Evolutionary conservation across 106 monocot genomes (phyloP).

Genomic region (Platanthera guangdongensis): DNA sequence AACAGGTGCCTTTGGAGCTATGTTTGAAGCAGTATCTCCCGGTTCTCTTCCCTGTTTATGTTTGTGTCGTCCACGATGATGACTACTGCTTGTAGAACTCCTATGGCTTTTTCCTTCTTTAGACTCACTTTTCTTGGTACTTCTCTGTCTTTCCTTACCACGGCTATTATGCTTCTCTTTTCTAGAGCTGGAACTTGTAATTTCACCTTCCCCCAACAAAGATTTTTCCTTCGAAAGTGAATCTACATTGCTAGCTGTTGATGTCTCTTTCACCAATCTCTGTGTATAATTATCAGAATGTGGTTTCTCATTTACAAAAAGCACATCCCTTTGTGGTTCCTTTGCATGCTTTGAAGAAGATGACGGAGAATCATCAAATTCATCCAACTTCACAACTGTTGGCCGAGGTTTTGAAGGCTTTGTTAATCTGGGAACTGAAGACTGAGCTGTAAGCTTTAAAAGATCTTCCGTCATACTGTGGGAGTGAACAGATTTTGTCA

Average conservation of each 20-base stretch:
- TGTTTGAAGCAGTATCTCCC: constrained; percentile 21
- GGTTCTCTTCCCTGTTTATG: constrained; percentile 46
- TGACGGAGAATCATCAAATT: constrained; percentile 22
- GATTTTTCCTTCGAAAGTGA: constrained; percentile 23
- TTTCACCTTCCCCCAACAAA: constrained; percentile 11
- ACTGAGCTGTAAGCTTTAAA: constrained; percentile 35
- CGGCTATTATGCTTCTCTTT: constrained; percentile 30
- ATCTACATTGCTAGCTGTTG: constrained; percentile 7
- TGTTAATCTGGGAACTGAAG: constrained; percentile 26
- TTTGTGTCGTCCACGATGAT: constrained; percentile 39
- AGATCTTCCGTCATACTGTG: constrained; percentile 27
- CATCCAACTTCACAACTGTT: constrained; percentile 75
- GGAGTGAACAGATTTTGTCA: constrained; percentile 11
- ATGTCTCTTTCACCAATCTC: background rate
- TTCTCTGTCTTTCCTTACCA: constrained; percentile 39
- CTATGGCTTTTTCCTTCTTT: constrained; percentile 33
- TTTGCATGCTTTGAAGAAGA: constrained; percentile 11
- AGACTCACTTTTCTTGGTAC: constrained; percentile 22
- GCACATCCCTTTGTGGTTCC: constrained; percentile 31
- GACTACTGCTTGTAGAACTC: constrained; percentile 25
- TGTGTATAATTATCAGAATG: no score
- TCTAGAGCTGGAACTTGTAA: constrained; percentile 31
- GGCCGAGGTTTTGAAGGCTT: constrained; percentile 65
- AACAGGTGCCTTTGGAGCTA: constrained; percentile 36
- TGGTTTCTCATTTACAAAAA: constrained; percentile 26